Evolutionary conservation across 805 yeast species (phyloP), one percentile per base, ranked within the genome.

Genomic region (Yueomyces sinensis): DNA sequence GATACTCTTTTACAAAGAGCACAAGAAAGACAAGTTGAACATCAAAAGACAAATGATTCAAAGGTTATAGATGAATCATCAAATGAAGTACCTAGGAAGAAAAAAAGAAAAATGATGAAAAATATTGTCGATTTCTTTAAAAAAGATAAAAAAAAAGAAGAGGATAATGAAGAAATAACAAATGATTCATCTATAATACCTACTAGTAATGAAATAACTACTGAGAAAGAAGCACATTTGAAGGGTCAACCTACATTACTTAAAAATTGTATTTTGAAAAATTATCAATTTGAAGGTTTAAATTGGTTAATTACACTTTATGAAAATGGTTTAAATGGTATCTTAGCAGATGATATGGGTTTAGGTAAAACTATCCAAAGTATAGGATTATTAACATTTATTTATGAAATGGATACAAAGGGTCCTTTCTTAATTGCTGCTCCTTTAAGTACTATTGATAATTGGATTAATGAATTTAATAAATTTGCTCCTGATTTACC

Each of bases 271-370:
- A 48, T 50, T 0, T 62, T 89, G 66, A 83, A 84, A 49, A 80
- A 76, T 20, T 86, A 91, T 50, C 98, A 89, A 56, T 54, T 83
- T 15, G 86, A 81, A 37, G 98, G 97, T 1, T 67, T 89, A 37
- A 86, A 83, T 42, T 89, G 97, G 97, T 60, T 91, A 29, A 70
- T 78, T 13, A 79, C 95, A 0, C 59, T 89, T 18, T 91, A 81
- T 53, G 94, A 87, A 50, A 91, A 89, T 56, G 98, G 97, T 0
- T 63, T 89, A 20, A 89, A 89, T 54, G 98, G 97, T 2, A 87
- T 91, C 25, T 61, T 91, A 16, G 97, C 97, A 1, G 97, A 91
- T 59, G 97, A 89, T 55, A 89, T 89, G 98, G 97, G 97, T 0
- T 62, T 89, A 18, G 98, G 98, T 2, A 89, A 89, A 52, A 91